phyloP scores from a whole-genome alignment of 495 filamentous ascomycete genomes.

The Aspergillus sparsus region DNA sequence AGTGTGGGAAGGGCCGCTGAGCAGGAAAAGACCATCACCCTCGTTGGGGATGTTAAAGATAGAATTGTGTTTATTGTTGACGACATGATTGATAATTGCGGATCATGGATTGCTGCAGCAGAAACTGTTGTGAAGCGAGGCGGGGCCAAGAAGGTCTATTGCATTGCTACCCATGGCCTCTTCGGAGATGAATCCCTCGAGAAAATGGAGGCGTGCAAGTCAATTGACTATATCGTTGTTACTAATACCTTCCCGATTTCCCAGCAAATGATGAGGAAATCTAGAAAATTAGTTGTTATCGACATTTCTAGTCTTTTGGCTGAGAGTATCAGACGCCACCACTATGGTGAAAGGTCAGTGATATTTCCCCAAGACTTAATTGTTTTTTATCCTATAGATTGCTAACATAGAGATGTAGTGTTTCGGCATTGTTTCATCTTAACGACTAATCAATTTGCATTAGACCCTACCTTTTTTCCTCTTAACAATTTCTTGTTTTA shows the following conservation, averaged over 20 bases:
- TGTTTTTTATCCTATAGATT: constrained; percentile 17
- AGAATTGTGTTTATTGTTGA: constrained; percentile 91
- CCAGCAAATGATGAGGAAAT: constrained; percentile 63
- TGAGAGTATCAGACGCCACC: constrained; percentile 93
- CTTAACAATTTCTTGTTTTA: not conserved
- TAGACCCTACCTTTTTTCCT: not conserved
- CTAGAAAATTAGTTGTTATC: constrained; percentile 84
- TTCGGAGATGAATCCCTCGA: constrained; percentile 88
- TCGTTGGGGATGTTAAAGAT: constrained; percentile 89
- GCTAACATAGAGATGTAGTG: constrained; percentile 53
- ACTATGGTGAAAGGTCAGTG: constrained; percentile 73
- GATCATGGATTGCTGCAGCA: constrained; percentile 97
- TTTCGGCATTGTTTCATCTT: constrained; percentile 80
- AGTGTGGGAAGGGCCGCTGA: constrained; percentile 64
- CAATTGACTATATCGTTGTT: constrained; percentile 90
- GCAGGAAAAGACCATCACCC: constrained; percentile 89
- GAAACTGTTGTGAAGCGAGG: constrained; percentile 95
- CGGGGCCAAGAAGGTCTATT: constrained; percentile 90
- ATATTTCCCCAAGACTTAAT: constrained; percentile 1
- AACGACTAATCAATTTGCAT: constrained; percentile 35
- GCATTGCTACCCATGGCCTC: constrained; percentile 94
- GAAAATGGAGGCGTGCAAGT: constrained; percentile 87
- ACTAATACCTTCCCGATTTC: constrained; percentile 95
- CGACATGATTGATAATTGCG: constrained; percentile 98
- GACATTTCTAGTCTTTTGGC: constrained; percentile 84